Base-by-base conservation (phyloP, 345 rosid species). In the Eucalyptus marginata region DNA sequence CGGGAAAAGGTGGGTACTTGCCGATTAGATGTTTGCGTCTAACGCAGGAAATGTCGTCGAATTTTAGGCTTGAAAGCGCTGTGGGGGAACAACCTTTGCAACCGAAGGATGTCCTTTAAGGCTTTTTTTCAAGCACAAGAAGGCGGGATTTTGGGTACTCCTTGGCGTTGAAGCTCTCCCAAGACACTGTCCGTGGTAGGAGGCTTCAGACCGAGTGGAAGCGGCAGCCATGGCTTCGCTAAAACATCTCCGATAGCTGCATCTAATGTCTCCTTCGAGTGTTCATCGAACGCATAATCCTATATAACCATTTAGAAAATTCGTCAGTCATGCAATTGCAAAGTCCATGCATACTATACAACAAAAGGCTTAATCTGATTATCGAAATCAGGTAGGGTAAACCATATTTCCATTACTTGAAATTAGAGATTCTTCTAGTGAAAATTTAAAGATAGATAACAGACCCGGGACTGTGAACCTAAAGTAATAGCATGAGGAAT, bases 211-310 rank as follows among this genome's bases (percentile, higher is more conserved):
- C 98, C 98, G 1, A 97, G 92, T 52, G 99, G 99, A 87, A 96
- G 98, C 46, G 99, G 99, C 92, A 91, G 94, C 98, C 98, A 96
- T 88, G 99, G 99, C 90, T 98, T 96, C 13, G 97, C 88, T 91
- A 98, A 93, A 88, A 93, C 99, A 91, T 98, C 99, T 91, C 95
- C 99, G 13, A 98, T 92, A 50, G 96, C 98, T 25, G 97, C 98
- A 85, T 98, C 99, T 87, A 98, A 92, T 91, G 96, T 95, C 93
- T 98, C 99, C 40, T 93, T 97, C 20, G 98, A 94, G 99, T 97
- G 96, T 89, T 29, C 56, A 31, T 81, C 24, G 3, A 87, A 79
- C 49, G 40, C 86, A 68, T 68, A 76, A 79, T 13, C 54, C 59
- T 56, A 88, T 31, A 7, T 36, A 31, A 4, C 54, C 40, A 86